A percentile compares a stretch with the other conserved stretches of the same genome.
phyloP scores from a whole-genome alignment of 2,329 filamentous ascomycete genomes.

The Diplodia scrobiculata region DNA sequence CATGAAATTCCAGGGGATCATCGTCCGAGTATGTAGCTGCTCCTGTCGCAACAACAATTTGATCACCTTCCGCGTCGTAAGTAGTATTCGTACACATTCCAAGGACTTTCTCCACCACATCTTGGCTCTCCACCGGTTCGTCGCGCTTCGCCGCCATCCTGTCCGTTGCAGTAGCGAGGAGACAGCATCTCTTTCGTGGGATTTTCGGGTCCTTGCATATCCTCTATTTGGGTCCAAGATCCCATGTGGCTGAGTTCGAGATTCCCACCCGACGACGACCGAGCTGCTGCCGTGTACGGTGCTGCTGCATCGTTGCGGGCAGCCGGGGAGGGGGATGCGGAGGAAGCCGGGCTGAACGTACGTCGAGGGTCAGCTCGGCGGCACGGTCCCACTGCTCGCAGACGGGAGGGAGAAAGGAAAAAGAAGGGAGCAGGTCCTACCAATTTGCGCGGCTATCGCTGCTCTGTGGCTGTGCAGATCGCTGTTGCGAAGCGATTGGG shows the following conservation, averaged over 20 bases:
- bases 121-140: background rate
- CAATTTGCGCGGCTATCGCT: background rate
- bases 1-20: no score
- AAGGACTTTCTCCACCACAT: background rate
- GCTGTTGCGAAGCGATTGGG: background rate
- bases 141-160: background rate
- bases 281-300: background rate
- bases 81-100: slow-evolving; percentile 2
- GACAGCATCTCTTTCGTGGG: background rate
- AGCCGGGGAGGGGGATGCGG: background rate
- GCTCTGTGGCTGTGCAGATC: slow-evolving; percentile 2
- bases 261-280: background rate
- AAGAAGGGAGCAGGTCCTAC: background rate
- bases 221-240: background rate
- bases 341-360: background rate
- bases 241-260: background rate
- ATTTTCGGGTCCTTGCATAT: background rate
- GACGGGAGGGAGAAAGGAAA: no score
- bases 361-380: background rate
- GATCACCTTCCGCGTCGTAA: background rate
- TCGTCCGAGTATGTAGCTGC: no score
- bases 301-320: background rate
- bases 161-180: background rate
- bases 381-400: background rate
- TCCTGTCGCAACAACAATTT: no score